Evolutionary conservation across 352 stramenopile species (phyloP).

Genomic region (Phytophthora sansomeana): DNA sequence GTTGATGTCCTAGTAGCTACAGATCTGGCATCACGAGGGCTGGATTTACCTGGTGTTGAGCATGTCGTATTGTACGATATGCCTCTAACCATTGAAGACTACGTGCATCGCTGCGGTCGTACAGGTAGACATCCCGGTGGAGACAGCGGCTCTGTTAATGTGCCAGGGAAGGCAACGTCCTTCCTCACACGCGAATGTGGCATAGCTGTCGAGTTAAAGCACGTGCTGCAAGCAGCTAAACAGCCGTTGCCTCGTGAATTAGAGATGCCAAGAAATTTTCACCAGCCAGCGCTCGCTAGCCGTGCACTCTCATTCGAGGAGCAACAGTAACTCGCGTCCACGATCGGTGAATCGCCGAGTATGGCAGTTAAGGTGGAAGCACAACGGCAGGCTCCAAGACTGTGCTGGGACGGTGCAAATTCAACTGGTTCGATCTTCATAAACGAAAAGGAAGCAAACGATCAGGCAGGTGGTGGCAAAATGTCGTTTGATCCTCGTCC

Average conservation of each 20-base stretch:
- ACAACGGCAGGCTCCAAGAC: neutral
- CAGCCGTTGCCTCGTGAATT: slow-evolving; percentile 62
- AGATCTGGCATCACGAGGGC: slow-evolving; percentile 87
- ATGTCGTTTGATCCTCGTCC: slow-evolving; percentile 77
- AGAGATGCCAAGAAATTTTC: slow-evolving; percentile 51
- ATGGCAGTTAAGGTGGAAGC: neutral
- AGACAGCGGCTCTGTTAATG: slow-evolving; percentile 34
- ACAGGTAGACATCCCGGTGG: slow-evolving; percentile 54
- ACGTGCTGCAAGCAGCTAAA: slow-evolving; percentile 51
- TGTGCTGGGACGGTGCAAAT: slow-evolving; percentile 21
- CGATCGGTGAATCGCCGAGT: neutral
- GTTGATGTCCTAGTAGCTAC: slow-evolving; percentile 92
- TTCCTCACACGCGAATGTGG: slow-evolving; percentile 67
- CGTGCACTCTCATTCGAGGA: neutral
- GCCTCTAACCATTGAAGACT: slow-evolving; percentile 90
- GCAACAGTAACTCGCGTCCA: neutral
- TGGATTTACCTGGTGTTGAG: slow-evolving; percentile 89
- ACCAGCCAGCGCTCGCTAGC: slow-evolving; percentile 6
- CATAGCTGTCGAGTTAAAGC: slow-evolving; percentile 61
- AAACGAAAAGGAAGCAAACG: neutral
- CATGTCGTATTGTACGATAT: slow-evolving; percentile 93
- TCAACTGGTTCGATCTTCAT: slow-evolving; percentile 10
- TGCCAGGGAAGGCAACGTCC: slow-evolving; percentile 46
- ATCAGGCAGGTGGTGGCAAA: neutral
- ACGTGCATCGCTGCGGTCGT: slow-evolving; percentile 91